Evolutionary conservation across 1,284 basidiomycete genomes (phyloP), one percentile per base, ranked within the genome.

Genomic region (Marasmius tenuissimus): DNA sequence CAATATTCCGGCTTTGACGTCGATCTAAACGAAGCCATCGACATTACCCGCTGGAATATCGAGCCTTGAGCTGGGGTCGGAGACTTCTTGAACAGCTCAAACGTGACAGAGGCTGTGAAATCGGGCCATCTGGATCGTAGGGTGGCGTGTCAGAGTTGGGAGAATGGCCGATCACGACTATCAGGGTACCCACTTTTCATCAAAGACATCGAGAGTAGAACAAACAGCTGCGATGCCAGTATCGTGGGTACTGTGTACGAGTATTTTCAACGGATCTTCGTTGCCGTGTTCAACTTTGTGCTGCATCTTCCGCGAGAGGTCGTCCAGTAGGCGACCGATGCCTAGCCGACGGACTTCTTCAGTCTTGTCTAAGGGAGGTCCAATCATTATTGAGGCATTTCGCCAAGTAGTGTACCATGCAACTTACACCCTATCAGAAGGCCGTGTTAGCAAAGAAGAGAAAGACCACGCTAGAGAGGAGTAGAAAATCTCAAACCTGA

Each of bases 201-300:
- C 90, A 71, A 87, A 94, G 2, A 88, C 87, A 65, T 92, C 92
- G 2, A 94, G 76, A 1, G 91, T 89, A 22, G 80, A 78, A 49
- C 84, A 81, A 49, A 93, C 67, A 0, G 83, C 91, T 0, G 91
- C 91, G 14, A 94, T 73, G 0, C 86, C 84, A 1, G 91, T 91
- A 70, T 94, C 93, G 70, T 94, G 92, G 61, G 91, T 89, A 62
- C 81, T 83, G 66, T 90, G 85, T 7, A 94, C 79, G 14, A 91
- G 81, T 27, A 92, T 76, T 71, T 86, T 89, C 61, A 85, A 70
- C 6, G 81, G 78, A 61, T 86, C 81, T 12, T 76, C 68, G 2
- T 74, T 72, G 14, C 77, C 79, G 42, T 77, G 69, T 12, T 79
- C 74, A 1, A 78, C 77, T 68, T 88, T 88, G 50, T 71, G 70